These are phyloP conservation scores for Leccinum boreale DNA, from an alignment of 768 basidiomycete genomes.

Conservation along the genomic window DNA sequence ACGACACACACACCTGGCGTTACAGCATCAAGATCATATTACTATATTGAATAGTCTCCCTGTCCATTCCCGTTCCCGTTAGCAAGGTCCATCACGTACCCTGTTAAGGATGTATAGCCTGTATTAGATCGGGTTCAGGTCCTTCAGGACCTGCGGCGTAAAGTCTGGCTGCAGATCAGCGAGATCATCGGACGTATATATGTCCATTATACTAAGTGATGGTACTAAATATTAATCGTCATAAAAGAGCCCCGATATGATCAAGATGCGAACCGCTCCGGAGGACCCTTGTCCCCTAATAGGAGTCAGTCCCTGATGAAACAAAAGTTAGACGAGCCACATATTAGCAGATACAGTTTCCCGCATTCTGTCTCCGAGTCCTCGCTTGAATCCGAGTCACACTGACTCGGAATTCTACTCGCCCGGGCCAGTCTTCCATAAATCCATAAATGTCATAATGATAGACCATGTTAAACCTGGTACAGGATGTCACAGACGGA, in stretches of 20 bases:
- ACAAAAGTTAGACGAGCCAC: not conserved
- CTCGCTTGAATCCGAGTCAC: not conserved
- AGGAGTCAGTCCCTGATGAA: not conserved
- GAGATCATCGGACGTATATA: not conserved
- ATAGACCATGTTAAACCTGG: not conserved
- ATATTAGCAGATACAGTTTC: not conserved
- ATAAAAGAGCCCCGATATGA: not conserved
- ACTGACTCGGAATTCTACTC: not conserved
- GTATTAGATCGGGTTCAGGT: not conserved
- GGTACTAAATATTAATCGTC: not conserved
- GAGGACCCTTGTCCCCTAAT: not conserved
- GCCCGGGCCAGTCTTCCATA: not conserved
- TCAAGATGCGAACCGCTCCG: not conserved
- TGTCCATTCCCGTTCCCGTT: not conserved
- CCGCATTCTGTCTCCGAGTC: not conserved
- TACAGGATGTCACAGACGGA: not conserved
- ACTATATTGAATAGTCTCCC: not conserved
- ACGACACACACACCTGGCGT: not conserved
- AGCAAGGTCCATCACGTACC: not conserved
- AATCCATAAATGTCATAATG: too few species aligned
- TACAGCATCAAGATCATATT: not conserved
- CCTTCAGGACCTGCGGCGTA: not conserved
- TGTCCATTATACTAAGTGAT: not conserved
- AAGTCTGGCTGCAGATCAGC: not conserved
- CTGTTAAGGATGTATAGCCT: not conserved